Conservation (phyloP, 2,329 filamentous ascomycete species). For the Rutstroemia sp. region DNA sequence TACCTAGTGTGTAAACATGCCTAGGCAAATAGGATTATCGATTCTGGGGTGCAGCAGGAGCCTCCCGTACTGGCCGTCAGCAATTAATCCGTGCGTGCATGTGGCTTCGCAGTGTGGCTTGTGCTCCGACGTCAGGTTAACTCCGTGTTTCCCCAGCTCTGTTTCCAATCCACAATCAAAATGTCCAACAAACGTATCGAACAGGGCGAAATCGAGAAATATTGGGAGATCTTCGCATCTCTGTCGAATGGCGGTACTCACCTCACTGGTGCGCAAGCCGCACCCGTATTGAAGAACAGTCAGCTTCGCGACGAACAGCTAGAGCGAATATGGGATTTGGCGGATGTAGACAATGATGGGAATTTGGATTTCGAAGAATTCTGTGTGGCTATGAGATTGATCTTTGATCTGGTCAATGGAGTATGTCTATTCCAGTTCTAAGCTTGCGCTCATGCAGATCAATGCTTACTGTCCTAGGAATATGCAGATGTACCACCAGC, state of each 20-base stretch:
- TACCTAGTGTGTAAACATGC: no score
- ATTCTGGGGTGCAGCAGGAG: no score
- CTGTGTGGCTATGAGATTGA: conserved; percentile 96
- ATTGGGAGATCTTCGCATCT: conserved; percentile 73
- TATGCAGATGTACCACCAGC: conserved; percentile 78
- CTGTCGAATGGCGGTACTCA: conserved; percentile 56
- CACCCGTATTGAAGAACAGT: conserved; percentile 65
- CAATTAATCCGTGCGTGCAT: no score
- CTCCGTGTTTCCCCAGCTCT: neutral
- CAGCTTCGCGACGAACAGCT: conserved; percentile 73
- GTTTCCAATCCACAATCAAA: conserved; percentile 8
- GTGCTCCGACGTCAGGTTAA: neutral
- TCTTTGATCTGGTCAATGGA: conserved; percentile 95
- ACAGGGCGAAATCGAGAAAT: conserved; percentile 68
- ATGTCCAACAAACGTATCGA: conserved; percentile 50
- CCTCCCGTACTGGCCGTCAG: no score
- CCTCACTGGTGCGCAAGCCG: conserved; percentile 62
- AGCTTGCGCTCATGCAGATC: neutral
- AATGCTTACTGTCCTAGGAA: conserved; percentile 48
- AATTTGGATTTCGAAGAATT: conserved; percentile 99
- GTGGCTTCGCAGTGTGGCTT: neutral
- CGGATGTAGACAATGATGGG: conserved; percentile 94
- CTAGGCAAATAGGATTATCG: no score
- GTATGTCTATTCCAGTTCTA: conserved; percentile 39
- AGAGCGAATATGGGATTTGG: conserved; percentile 95